Percentiles rank a stretch among this genome's conserved stretches.
These are phyloP conservation scores for Diaporthe destruens DNA, from an alignment of 2,329 filamentous ascomycete genomes.

Conservation along the genomic window DNA sequence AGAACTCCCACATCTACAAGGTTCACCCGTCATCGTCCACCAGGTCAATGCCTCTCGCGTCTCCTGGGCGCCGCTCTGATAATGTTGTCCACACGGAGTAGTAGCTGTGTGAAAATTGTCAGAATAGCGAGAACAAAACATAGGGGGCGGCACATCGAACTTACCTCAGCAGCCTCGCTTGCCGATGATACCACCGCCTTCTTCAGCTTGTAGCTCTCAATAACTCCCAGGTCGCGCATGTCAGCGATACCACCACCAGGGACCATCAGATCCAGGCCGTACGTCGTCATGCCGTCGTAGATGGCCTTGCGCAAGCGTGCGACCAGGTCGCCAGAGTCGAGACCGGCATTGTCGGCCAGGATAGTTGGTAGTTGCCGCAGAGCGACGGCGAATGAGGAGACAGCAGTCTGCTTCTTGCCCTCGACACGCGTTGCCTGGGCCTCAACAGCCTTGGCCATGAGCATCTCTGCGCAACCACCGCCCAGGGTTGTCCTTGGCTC, in stretches of 20 bases:
- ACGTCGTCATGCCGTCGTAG: conserved; percentile 93
- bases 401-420: conserved; percentile 96
- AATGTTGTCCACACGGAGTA: conserved; percentile 97
- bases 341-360: conserved; percentile 94
- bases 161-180: conserved; percentile 94
- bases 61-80: conserved; percentile 91
- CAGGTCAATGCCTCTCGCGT: conserved; percentile 78
- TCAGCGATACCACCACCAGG: conserved; percentile 94
- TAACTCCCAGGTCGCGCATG: conserved; percentile 94
- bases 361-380: conserved; percentile 96
- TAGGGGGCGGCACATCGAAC: conserved; percentile 47
- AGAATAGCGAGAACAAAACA: conserved; percentile 31
- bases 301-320: conserved; percentile 92
- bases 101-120: conserved; percentile 66
- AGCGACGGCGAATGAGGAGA: conserved; percentile 88
- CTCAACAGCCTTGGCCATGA: conserved; percentile 98
- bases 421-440: conserved; percentile 92
- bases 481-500: conserved; percentile 95
- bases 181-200: conserved; percentile 96
- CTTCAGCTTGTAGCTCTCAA: conserved; percentile 99
- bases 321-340: conserved; percentile 95
- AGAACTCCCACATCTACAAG: conserved; percentile 2
- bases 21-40: conserved; percentile 7
- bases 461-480: conserved; percentile 97
- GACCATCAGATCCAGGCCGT: conserved; percentile 88